A percentile compares a stretch with the other conserved stretches of the same genome.
Conservation (phyloP, 345 rosid species). For the Hirschfeldia incana region DNA sequence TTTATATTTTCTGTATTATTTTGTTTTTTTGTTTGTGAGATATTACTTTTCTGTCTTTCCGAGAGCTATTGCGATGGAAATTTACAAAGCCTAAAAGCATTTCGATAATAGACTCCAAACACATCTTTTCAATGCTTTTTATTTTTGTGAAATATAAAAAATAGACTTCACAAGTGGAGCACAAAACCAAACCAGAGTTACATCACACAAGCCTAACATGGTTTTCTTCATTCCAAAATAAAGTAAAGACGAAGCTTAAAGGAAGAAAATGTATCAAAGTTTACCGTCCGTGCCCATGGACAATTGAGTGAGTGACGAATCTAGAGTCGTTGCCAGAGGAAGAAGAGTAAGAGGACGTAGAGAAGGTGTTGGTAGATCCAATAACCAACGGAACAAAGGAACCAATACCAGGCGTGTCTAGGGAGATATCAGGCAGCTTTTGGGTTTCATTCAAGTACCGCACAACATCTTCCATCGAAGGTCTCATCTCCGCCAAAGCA, state of each 20-base stretch:
- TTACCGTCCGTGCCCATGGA: conserved; percentile 32
- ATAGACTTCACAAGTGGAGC: not conserved
- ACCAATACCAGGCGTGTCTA: conserved; percentile 29
- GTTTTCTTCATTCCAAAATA: not conserved
- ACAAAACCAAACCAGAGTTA: conserved; percentile 3
- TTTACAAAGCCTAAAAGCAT: not conserved
- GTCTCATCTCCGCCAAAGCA: conserved; percentile 38
- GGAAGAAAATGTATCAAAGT: not conserved
- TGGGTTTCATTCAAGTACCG: conserved; percentile 17
- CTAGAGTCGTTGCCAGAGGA: conserved; percentile 18
- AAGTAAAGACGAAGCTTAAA: not conserved
- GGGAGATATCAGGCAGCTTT: conserved; percentile 28
- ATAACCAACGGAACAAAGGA: conserved; percentile 11
- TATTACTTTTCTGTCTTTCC: too few species aligned
- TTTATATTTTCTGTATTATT: too few species aligned
- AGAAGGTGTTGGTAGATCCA: not conserved
- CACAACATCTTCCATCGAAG: conserved; percentile 34
- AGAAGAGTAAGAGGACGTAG: conserved; percentile 20
- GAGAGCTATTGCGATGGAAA: too few species aligned
- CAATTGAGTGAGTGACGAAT: conserved; percentile 32
- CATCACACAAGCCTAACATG: conserved; percentile 8
- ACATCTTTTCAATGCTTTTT: conserved; percentile 5
- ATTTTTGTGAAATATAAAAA: conserved; percentile 3
- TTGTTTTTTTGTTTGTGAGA: too few species aligned
- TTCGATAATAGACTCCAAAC: conserved; percentile 12